A percentile compares a stretch with the other conserved stretches of the same genome.
These are phyloP conservation scores for Thermochaetoides thermophila DNA, from an alignment of 495 filamentous ascomycete species.

Conservation along the genomic window DNA sequence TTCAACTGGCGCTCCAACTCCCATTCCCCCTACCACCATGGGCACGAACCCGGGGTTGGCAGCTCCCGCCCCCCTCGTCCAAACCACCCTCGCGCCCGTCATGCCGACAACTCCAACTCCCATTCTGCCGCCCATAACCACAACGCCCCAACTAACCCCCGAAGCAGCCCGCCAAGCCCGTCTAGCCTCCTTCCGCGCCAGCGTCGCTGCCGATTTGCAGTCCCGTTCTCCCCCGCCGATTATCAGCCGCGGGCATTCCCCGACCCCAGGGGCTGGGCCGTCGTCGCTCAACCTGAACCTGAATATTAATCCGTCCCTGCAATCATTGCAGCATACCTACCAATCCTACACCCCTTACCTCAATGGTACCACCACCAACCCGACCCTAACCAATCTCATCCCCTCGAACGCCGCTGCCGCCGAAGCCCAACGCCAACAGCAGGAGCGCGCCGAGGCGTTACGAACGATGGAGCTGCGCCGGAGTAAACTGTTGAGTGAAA, in stretches of 20 bases:
- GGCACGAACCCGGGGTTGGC: too few species aligned
- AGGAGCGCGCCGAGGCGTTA: conserved; percentile 11
- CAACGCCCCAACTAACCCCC: conserved; percentile 19
- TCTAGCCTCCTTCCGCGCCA: conserved; percentile 65
- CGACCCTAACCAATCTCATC: neutral
- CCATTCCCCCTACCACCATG: too few species aligned
- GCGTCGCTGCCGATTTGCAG: conserved; percentile 48
- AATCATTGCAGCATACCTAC: too few species aligned
- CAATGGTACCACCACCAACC: neutral
- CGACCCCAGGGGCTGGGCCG: too few species aligned
- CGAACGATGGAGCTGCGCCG: conserved; percentile 31
- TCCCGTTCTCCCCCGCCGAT: conserved; percentile 2
- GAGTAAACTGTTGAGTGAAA: conserved; percentile 25
- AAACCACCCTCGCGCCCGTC: conserved; percentile 3
- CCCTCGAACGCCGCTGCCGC: neutral
- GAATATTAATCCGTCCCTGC: too few species aligned
- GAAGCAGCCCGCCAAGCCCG: conserved; percentile 38
- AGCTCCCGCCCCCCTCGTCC: too few species aligned
- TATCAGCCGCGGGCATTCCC: neutral
- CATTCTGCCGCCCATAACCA: conserved; percentile 40
- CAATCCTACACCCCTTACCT: too few species aligned
- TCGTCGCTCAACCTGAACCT: too few species aligned
- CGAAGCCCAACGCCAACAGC: neutral
- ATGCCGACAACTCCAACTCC: conserved; percentile 32
- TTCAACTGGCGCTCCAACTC: conserved; percentile 7